Evolutionary conservation across 345 rosid genomes (phyloP).

Genomic region (Citrus trifoliata): DNA sequence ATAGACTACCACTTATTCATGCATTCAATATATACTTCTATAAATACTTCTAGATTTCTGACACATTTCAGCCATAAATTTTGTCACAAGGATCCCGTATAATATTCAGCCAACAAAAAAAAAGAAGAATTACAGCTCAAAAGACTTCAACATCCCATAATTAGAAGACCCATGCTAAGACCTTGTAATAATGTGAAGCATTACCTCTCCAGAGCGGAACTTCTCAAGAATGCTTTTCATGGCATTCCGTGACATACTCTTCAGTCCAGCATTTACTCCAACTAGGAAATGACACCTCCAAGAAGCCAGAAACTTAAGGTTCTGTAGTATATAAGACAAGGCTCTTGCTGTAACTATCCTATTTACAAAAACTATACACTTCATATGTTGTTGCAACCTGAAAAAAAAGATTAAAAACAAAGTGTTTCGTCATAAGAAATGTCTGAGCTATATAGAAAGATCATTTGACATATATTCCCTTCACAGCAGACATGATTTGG

Average conservation of each 20-base stretch:
- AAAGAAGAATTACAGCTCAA: not conserved
- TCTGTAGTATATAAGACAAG: slow-evolving; percentile 65
- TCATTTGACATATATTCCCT: not conserved
- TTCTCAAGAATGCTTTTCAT: slow-evolving; percentile 68
- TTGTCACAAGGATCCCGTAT: not conserved
- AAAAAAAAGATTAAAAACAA: slow-evolving; percentile 9
- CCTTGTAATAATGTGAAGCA: slow-evolving; percentile 1
- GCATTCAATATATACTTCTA: not conserved
- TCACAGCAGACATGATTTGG: not conserved
- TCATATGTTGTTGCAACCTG: slow-evolving; percentile 79
- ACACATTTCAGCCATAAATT: slow-evolving; percentile 1
- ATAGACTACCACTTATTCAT: not conserved
- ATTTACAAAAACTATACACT: slow-evolving; percentile 87
- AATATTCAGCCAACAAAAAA: not conserved
- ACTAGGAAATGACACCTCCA: slow-evolving; percentile 92
- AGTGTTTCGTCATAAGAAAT: slow-evolving; percentile 16
- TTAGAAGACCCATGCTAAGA: slow-evolving; percentile 4
- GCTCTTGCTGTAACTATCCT: slow-evolving; percentile 86
- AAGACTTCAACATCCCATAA: not conserved
- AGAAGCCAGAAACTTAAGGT: slow-evolving; percentile 50
- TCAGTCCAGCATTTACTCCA: slow-evolving; percentile 83
- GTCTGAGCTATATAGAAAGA: not conserved
- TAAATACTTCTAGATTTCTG: not conserved
- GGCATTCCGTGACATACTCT: slow-evolving; percentile 67
- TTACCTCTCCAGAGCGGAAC: slow-evolving; percentile 79